Evolutionary conservation across 2,329 filamentous ascomycete species (phyloP).

Genomic region (Beauveria sp.): DNA sequence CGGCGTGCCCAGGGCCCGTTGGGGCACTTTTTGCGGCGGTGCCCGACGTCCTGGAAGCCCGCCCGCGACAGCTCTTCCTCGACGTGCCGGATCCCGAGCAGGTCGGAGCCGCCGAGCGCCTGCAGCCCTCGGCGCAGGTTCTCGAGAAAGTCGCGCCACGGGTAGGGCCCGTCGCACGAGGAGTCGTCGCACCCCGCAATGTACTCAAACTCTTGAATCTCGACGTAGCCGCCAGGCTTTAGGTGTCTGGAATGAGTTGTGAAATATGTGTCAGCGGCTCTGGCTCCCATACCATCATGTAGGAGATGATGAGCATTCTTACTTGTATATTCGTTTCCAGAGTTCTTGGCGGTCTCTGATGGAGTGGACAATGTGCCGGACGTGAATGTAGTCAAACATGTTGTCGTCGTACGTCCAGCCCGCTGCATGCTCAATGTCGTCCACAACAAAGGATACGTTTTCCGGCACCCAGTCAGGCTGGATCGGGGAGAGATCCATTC

Average conservation of each 20-base stretch:
- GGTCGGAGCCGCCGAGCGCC: slow-evolving; percentile 35
- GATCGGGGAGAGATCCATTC: slow-evolving; percentile 45
- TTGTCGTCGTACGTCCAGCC: slow-evolving; percentile 41
- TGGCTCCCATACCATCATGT: neutral
- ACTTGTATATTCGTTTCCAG: slow-evolving; percentile 36
- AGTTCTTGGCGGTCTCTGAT: slow-evolving; percentile 34
- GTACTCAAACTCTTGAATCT: slow-evolving; percentile 40
- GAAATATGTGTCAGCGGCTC: neutral
- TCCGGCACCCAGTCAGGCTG: slow-evolving; percentile 44
- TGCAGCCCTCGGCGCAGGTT: slow-evolving; percentile 34
- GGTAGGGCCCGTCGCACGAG: slow-evolving; percentile 35
- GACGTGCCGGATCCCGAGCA: slow-evolving; percentile 31
- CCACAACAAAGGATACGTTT: slow-evolving; percentile 44
- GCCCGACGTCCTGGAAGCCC: slow-evolving; percentile 35
- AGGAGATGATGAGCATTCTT: slow-evolving; percentile 11
- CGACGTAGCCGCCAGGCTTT: slow-evolving; percentile 44
- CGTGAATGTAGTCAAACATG: slow-evolving; percentile 42
- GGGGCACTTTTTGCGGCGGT: slow-evolving; percentile 39
- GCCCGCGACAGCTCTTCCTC: slow-evolving; percentile 28
- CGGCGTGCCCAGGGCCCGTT: slow-evolving; percentile 41
- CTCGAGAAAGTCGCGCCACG: slow-evolving; percentile 38
- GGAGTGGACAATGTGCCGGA: slow-evolving; percentile 39
- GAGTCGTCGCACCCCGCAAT: slow-evolving; percentile 36
- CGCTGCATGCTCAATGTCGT: slow-evolving; percentile 43
- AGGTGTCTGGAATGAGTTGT: slow-evolving; percentile 30